Percentiles rank a stretch among this genome's conserved stretches.
Evolutionary conservation across 1,284 basidiomycete species (phyloP).

Genomic region (Spongiforma sp.): DNA sequence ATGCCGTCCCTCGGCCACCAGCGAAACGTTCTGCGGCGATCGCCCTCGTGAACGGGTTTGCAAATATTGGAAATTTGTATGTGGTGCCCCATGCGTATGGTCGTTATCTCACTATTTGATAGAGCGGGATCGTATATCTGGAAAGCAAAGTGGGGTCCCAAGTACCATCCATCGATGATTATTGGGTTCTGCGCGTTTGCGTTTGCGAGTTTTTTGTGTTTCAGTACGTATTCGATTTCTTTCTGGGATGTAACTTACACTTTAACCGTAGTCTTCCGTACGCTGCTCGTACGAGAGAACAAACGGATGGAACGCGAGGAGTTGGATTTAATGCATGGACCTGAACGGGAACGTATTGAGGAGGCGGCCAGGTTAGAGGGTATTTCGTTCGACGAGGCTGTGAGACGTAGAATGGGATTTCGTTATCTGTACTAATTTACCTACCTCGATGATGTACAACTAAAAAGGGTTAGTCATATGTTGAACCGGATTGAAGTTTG

Average conservation of each 20-base stretch:
- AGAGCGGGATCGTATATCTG: background rate
- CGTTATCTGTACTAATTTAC: background rate
- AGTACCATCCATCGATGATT: constrained; percentile 1
- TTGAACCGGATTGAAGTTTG: too few species aligned
- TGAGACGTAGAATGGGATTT: background rate
- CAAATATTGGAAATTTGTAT: background rate
- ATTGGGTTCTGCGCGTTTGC: background rate
- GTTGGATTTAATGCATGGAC: constrained; percentile 1
- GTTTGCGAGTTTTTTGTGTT: background rate
- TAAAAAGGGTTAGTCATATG: background rate
- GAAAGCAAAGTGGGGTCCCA: background rate
- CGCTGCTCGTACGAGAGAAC: background rate
- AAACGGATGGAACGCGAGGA: background rate
- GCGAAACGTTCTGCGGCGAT: constrained; percentile 1
- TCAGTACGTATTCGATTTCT: background rate
- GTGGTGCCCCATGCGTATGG: background rate
- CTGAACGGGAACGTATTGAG: background rate
- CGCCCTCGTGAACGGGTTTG: background rate
- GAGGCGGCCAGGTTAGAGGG: background rate
- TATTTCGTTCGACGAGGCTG: background rate
- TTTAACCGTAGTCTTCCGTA: background rate
- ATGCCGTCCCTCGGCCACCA: background rate
- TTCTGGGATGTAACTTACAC: background rate
- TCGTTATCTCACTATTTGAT: background rate
- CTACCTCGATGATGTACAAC: background rate